Evolutionary conservation across 257 asterid genomes (phyloP).

Genomic region (Cinchona pubescens): DNA sequence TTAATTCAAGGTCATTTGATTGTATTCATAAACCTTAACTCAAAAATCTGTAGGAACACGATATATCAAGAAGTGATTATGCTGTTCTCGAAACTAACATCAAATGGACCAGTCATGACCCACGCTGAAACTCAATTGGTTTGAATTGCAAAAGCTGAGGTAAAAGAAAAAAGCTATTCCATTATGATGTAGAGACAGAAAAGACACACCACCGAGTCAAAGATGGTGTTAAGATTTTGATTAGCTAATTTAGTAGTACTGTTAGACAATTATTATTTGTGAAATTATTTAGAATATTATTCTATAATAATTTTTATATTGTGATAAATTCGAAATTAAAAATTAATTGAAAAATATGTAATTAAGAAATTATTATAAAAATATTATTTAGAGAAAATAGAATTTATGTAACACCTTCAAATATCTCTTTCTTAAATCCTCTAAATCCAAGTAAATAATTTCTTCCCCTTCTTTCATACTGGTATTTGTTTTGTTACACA

Average conservation of each 20-base stretch:
- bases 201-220: conserved; percentile 13
- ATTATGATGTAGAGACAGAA: conserved; percentile 21
- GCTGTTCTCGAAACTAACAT: conserved; percentile 15
- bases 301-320: too few relatives aligned
- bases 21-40: background rate
- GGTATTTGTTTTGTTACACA: conserved; percentile 26
- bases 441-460: conserved; percentile 13
- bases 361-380: too few relatives aligned
- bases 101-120: conserved; percentile 23
- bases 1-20: background rate
- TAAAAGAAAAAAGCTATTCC: conserved; percentile 20
- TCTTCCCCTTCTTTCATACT: conserved; percentile 3
- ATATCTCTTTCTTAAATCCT: background rate
- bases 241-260: background rate
- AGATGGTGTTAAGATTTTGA: conserved; percentile 13
- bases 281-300: too few relatives aligned
- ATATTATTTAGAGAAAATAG: too few relatives aligned
- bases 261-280: too few relatives aligned
- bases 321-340: too few relatives aligned
- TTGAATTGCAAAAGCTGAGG: conserved; percentile 17
- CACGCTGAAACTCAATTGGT: conserved; percentile 13
- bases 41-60: background rate
- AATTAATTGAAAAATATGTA: too few relatives aligned
- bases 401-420: background rate
- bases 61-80: conserved; percentile 13